phyloP scores from a whole-genome alignment of 805 yeast genomes.

The Candida bentonensis region DNA sequence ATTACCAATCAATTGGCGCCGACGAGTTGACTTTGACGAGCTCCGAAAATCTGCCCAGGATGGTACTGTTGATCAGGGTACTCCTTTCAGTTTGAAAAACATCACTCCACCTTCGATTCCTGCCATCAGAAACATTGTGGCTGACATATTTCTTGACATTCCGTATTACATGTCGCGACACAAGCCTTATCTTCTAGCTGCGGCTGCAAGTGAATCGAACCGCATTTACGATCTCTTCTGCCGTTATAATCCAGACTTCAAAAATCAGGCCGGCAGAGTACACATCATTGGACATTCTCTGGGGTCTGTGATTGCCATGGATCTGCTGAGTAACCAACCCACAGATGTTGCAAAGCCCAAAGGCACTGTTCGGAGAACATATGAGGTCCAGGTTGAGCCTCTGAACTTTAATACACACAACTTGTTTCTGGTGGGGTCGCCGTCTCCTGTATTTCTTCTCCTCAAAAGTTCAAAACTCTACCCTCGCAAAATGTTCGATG shows the following conservation, averaged over 20 bases:
- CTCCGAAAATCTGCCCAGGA: slow-evolving; percentile 6
- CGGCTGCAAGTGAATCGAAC: slow-evolving; percentile 62
- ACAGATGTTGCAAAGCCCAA: slow-evolving; percentile 15
- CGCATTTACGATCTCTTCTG: slow-evolving; percentile 46
- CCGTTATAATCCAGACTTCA: slow-evolving; percentile 56
- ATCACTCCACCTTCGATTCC: slow-evolving; percentile 67
- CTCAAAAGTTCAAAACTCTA: slow-evolving; percentile 16
- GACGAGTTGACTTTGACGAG: slow-evolving; percentile 31
- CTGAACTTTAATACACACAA: slow-evolving; percentile 61
- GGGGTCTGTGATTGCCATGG: slow-evolving; percentile 74
- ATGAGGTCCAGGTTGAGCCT: slow-evolving; percentile 23
- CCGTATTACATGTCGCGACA: slow-evolving; percentile 65
- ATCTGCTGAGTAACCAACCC: slow-evolving; percentile 39
- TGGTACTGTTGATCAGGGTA: slow-evolving; percentile 5
- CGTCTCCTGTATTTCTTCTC: slow-evolving; percentile 58
- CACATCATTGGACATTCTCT: slow-evolving; percentile 78
- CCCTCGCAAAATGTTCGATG: slow-evolving; percentile 14
- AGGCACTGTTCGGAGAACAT: slow-evolving; percentile 6
- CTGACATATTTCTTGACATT: slow-evolving; percentile 78
- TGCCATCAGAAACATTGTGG: slow-evolving; percentile 61
- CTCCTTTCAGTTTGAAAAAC: slow-evolving; percentile 45
- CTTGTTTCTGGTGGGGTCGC: slow-evolving; percentile 73
- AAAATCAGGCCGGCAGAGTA: slow-evolving; percentile 24
- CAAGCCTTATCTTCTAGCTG: slow-evolving; percentile 44
- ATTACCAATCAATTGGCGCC: slow-evolving; percentile 86